Percentiles rank a stretch among this genome's conserved stretches.
Conservation (phyloP, 2,329 filamentous ascomycete genomes). For the Aspergillus transmontanensis region DNA sequence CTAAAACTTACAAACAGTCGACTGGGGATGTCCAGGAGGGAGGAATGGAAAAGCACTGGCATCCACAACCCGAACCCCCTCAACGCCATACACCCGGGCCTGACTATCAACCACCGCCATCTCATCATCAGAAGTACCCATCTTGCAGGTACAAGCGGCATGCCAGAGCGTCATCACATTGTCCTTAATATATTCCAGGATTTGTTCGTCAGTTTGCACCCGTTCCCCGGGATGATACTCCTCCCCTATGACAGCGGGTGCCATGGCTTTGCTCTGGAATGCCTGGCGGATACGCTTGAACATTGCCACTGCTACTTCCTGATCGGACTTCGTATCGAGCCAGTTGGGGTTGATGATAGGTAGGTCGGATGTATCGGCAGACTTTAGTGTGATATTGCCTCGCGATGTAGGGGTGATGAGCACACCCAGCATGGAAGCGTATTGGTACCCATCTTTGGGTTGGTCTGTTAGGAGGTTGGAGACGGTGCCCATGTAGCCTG, state of each 20-base stretch:
- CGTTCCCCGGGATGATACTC: constrained; percentile 40
- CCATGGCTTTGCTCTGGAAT: constrained; percentile 28
- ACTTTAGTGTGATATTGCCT: constrained; percentile 49
- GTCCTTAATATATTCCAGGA: constrained; percentile 34
- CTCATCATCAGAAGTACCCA: constrained; percentile 33
- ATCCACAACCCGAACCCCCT: constrained; percentile 38
- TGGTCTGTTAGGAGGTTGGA: constrained; percentile 12
- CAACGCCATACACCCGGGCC: constrained; percentile 32
- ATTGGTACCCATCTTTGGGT: constrained; percentile 30
- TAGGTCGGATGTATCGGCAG: constrained; percentile 31
- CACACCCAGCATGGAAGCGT: constrained; percentile 33
- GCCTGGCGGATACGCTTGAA: constrained; percentile 47
- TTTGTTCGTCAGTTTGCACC: constrained; percentile 43
- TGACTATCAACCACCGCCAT: constrained; percentile 38
- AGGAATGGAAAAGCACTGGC: constrained; percentile 36
- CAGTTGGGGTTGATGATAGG: constrained; percentile 52
- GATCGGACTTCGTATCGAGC: constrained; percentile 44
- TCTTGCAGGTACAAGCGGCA: constrained; percentile 38
- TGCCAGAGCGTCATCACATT: constrained; percentile 37
- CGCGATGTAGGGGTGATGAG: constrained; percentile 47
- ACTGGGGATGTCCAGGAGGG: constrained; percentile 40
- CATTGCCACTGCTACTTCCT: constrained; percentile 45
- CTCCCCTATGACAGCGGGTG: constrained; percentile 30
- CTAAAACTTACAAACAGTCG: not conserved
- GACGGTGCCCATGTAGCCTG: constrained; percentile 22